These are phyloP conservation scores for Sporothrix pallida DNA, from an alignment of 2,329 filamentous ascomycete genomes.

Conservation along the genomic window DNA sequence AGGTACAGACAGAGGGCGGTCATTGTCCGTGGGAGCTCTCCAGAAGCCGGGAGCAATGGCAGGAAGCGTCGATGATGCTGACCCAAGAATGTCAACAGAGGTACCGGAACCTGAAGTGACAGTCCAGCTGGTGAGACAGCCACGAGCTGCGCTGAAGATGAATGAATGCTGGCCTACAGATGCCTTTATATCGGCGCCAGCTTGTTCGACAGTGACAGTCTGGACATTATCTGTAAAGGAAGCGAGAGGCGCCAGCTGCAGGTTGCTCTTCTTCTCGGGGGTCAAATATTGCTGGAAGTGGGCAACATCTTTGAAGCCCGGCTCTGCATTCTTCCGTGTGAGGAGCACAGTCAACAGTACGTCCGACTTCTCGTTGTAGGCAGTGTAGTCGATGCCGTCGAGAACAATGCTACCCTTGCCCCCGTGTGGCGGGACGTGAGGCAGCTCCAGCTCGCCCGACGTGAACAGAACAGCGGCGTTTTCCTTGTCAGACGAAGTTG, in stretches of 20 bases:
- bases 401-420: constrained; percentile 45
- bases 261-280: constrained; percentile 37
- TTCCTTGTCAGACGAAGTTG: constrained; percentile 11
- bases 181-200: constrained; percentile 42
- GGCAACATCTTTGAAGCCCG: constrained; percentile 55
- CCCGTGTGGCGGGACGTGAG: constrained; percentile 48
- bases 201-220: constrained; percentile 25
- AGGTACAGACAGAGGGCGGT: constrained; percentile 57
- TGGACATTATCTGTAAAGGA: constrained; percentile 26
- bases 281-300: constrained; percentile 57
- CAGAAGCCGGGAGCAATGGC: constrained; percentile 60
- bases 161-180: constrained; percentile 44
- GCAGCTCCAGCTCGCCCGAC: constrained; percentile 50
- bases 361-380: constrained; percentile 41
- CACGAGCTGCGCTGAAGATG: constrained; percentile 43
- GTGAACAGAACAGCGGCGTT: constrained; percentile 42
- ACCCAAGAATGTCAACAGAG: constrained; percentile 33
- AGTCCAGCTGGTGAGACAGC: constrained; percentile 52
- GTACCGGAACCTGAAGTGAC: constrained; percentile 43
- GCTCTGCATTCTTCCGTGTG: constrained; percentile 40
- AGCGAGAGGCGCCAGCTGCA: constrained; percentile 35
- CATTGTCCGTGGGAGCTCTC: constrained; percentile 70
- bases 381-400: constrained; percentile 50
- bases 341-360: constrained; percentile 29
- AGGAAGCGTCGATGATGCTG: constrained; percentile 35